Conservation (phyloP, 306 rosid genomes). For the Dalbergia cultrata region DNA sequence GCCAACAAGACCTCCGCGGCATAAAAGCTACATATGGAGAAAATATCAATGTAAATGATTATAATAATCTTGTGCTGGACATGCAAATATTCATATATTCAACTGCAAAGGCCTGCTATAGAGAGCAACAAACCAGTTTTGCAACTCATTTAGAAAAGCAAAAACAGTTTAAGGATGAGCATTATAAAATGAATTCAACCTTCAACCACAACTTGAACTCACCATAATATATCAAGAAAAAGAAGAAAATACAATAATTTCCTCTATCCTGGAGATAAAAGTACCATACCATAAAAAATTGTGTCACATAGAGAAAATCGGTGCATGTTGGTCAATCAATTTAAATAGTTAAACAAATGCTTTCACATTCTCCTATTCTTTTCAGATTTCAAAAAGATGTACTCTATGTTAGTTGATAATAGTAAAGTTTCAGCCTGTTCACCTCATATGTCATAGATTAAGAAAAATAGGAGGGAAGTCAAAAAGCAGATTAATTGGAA, state of each 20-base stretch:
- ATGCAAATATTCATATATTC: background rate
- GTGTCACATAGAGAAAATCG: too few species aligned
- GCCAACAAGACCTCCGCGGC: conserved; percentile 99
- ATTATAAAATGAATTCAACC: too few species aligned
- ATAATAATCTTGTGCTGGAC: background rate
- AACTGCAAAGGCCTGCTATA: background rate
- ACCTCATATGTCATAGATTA: background rate
- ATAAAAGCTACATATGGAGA: conserved; percentile 74
- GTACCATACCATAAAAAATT: background rate
- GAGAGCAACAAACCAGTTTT: background rate
- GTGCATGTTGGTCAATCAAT: background rate
- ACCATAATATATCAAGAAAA: conserved; percentile 7
- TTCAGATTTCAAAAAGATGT: conserved; percentile 8
- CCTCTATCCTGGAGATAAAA: background rate
- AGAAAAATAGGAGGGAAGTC: background rate
- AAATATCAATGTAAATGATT: conserved; percentile 27
- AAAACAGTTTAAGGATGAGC: background rate
- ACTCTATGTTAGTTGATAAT: background rate
- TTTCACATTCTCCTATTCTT: background rate
- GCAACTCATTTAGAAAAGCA: conserved; percentile 11
- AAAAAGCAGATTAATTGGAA: background rate
- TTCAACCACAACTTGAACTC: background rate
- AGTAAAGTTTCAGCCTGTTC: background rate
- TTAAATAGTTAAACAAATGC: background rate
- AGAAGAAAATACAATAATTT: background rate